Percentiles rank a stretch among this genome's conserved stretches.
Conservation (phyloP, 1,284 basidiomycete species). For the Phellopilus nigrolimitatus region DNA sequence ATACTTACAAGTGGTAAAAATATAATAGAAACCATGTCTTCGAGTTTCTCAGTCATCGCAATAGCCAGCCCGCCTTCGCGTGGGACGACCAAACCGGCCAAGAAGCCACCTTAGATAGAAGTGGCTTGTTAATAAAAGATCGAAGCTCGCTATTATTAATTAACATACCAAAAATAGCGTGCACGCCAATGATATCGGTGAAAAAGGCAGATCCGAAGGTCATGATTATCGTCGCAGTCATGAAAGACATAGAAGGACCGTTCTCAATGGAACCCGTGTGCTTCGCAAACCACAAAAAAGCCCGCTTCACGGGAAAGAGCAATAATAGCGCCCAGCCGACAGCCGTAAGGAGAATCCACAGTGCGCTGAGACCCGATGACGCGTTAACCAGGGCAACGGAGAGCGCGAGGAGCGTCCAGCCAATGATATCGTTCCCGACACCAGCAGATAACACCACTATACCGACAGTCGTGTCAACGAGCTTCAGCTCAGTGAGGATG, state of each 20-base stretch:
- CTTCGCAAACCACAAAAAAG: constrained; percentile 67
- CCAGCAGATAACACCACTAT: constrained; percentile 91
- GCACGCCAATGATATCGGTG: constrained; percentile 85
- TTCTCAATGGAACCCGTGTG: constrained; percentile 78
- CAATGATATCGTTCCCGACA: constrained; percentile 86
- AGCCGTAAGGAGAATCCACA: constrained; percentile 80
- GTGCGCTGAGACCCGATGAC: constrained; percentile 63
- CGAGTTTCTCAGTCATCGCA: constrained; percentile 59
- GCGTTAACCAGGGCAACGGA: constrained; percentile 90
- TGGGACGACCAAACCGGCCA: constrained; percentile 62
- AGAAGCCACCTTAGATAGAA: constrained; percentile 49
- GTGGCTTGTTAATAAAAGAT: constrained; percentile 8
- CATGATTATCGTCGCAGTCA: constrained; percentile 58
- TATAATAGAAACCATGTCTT: constrained; percentile 53
- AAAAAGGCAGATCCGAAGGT: constrained; percentile 65
- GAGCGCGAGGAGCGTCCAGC: constrained; percentile 75
- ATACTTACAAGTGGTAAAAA: constrained; percentile 56
- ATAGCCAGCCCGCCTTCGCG: constrained; percentile 62
- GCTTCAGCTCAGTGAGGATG: constrained; percentile 74
- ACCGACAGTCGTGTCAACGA: constrained; percentile 91
- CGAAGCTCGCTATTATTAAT: constrained; percentile 20
- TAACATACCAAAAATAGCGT: constrained; percentile 74
- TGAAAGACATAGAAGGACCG: constrained; percentile 63
- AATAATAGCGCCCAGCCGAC: constrained; percentile 81
- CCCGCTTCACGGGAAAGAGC: constrained; percentile 65